Percentiles rank a stretch among this genome's conserved stretches.
Conservation (phyloP, 1,284 basidiomycete species). For the Tylopilus orsonianus region DNA sequence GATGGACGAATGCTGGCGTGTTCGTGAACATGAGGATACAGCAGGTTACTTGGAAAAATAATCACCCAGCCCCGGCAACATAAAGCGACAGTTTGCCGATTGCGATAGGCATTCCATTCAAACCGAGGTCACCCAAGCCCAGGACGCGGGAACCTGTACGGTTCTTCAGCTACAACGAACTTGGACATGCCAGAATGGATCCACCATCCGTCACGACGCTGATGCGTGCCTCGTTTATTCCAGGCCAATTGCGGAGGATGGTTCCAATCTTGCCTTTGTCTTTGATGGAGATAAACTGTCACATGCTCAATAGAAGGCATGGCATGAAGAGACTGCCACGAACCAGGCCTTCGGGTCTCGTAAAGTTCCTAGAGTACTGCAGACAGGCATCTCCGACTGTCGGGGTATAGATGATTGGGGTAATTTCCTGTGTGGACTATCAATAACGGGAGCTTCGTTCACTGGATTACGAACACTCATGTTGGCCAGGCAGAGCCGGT, state of each 20-base stretch:
- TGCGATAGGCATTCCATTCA: conserved; percentile 90
- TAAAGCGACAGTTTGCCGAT: conserved; percentile 94
- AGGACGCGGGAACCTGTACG: conserved; percentile 79
- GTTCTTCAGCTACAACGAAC: conserved; percentile 2
- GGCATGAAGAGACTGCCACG: conserved; percentile 28
- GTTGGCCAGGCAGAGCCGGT: conserved; percentile 64
- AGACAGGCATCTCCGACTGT: conserved; percentile 90
- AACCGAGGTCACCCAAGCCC: conserved; percentile 87
- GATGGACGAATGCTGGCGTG: conserved; percentile 73
- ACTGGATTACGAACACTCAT: conserved; percentile 39
- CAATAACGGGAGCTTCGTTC: background rate
- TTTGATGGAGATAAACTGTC: conserved; percentile 78
- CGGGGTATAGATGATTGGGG: conserved; percentile 90
- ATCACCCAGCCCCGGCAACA: conserved; percentile 81
- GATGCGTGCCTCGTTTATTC: conserved; percentile 72
- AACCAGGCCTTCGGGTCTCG: conserved; percentile 77
- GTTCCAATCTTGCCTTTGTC: conserved; percentile 80
- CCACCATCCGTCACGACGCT: conserved; percentile 86
- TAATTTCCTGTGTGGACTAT: conserved; percentile 51
- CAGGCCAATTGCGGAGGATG: conserved; percentile 78
- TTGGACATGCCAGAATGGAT: conserved; percentile 16
- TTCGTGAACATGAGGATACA: conserved; percentile 4
- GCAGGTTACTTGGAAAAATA: background rate
- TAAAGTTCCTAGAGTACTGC: conserved; percentile 81
- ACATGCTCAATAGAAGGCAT: background rate